Evolutionary conservation across 768 basidiomycete species (phyloP), one percentile per base, ranked within the genome.

Genomic region (Leccinum incarnatum): DNA sequence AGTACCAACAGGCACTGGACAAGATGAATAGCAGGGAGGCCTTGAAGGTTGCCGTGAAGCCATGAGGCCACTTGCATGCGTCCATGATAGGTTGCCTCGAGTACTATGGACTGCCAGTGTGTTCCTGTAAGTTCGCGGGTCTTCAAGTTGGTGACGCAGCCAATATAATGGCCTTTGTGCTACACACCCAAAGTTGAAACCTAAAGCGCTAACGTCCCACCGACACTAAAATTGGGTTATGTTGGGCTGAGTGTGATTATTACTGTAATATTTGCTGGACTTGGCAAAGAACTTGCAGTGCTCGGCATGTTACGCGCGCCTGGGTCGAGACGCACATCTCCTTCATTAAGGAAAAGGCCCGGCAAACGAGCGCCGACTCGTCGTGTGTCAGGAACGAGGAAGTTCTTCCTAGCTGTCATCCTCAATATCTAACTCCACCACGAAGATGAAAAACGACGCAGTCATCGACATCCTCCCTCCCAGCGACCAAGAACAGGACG

Each of bases 1-100:
- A 89, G 58, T 89, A 82, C 68, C 85, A 87, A 71, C 74, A 76
- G 27, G 88, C 87, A 1, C 70, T 89, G 56, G 87, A 88, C 66
- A 87, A 86, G 73, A 84, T 89, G 85, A 84, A 79, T 56, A 81
- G 79, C 59, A 77, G 83, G 65, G 75, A 75, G 53, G 82, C 82
- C 4, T 68, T 84, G 54, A 84, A 84, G 68, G 81, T 85, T 58
- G 79, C 74, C 17, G 80, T 85, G 63, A 82, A 78, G 67, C 82
- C 84, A 53, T 83, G 65, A 67, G 52, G 62, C 27, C 9, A 27
- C 40, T 34, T 50, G 40, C 9, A 40, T 32, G 27, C 10, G 34
- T 34, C 8, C 21, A 19, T n/a, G n/a, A n/a, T 14, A 27, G 36
- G 51, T 53, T 4, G 54, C 32, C 49, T 17, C 17, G 34, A 30